These are phyloP conservation scores for Talaromyces rugulosus DNA, from an alignment of 2,329 filamentous ascomycete species.

Conservation along the genomic window DNA sequence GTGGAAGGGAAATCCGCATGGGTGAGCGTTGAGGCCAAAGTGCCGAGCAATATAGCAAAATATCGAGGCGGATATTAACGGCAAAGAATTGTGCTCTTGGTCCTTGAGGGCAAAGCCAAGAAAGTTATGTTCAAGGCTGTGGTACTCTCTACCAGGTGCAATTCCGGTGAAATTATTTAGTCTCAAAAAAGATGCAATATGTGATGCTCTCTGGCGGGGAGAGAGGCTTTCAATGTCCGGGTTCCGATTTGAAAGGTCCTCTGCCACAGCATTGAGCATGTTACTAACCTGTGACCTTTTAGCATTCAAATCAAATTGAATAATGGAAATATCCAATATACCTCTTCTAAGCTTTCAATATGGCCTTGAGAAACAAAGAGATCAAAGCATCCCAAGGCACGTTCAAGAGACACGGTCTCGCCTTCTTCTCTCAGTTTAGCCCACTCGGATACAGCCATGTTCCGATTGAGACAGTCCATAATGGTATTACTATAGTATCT, in stretches of 20 bases:
- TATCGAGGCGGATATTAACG: constrained; percentile 80
- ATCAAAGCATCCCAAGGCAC: constrained; percentile 77
- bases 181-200: constrained; percentile 66
- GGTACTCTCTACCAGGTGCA: constrained; percentile 64
- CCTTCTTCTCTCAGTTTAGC: constrained; percentile 48
- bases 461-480: constrained; percentile 75
- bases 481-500: constrained; percentile 73
- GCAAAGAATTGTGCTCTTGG: constrained; percentile 71
- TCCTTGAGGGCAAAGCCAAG: constrained; percentile 76
- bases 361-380: constrained; percentile 77
- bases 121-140: constrained; percentile 80
- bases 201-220: constrained; percentile 63
- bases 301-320: background rate
- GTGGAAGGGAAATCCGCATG: constrained; percentile 78
- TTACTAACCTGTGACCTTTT: constrained; percentile 51
- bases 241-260: constrained; percentile 51
- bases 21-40: constrained; percentile 70
- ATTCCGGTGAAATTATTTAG: constrained; percentile 66
- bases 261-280: constrained; percentile 62
- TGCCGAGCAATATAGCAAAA: constrained; percentile 75
- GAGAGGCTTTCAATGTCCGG: constrained; percentile 54
- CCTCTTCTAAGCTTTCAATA: constrained; percentile 69
- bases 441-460: constrained; percentile 77
- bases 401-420: constrained; percentile 60
- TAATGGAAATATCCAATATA: constrained; percentile 28